Evolutionary conservation across 225 moss, liverwort and hornwort genomes (phyloP), one percentile per base, ranked within the genome.

Genomic region (Straminergon stramineum): DNA sequence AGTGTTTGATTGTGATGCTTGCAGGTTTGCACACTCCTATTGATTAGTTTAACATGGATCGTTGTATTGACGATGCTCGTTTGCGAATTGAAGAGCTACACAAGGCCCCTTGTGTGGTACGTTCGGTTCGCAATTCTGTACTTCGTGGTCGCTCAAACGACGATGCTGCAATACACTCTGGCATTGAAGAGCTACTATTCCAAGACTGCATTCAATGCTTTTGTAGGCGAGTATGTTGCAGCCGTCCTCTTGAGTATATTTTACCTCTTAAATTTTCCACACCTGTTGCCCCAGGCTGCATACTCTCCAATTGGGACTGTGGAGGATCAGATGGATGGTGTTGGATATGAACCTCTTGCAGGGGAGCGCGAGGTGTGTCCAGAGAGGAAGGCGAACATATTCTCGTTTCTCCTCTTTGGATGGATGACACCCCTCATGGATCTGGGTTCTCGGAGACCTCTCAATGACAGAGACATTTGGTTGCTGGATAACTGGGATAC

Each of bases 401-500:
- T 96, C 14, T 90, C 92, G 41, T 89, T 95, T 84, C 89, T 99
- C 43, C 86, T 96, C 37, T 99, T 99, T 84, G 74, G 52, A 17
- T 99, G 97, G 99, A 99, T 97, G 94, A 93, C 96, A 15, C 99
- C 99, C 23, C 92, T 99, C 9, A 97, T 99, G 99, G 89, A 90
- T 70, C 78, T 95, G 79, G 99, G 99, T 67, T 93, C 80, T 74
- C 93, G 91, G 83, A 95, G 90, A 85, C 99, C 99, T 66, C 91
- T 99, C 57, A 95, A 92, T 14, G 99, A 94, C 43, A 94, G 80
- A 88, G 99, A 99, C 88, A 93, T 99, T 82, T 99, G 99, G 99
- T 57, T 95, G 85, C 99, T 99, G 74, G 97, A 99, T 94, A 91
- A 22, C 81, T 96, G 95, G 97, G 99, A 99, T 92, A 91, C 88